A percentile compares a stretch with the other conserved stretches of the same genome.
Evolutionary conservation across 1,284 basidiomycete genomes (phyloP).

Genomic region (Fistulina hepatica): DNA sequence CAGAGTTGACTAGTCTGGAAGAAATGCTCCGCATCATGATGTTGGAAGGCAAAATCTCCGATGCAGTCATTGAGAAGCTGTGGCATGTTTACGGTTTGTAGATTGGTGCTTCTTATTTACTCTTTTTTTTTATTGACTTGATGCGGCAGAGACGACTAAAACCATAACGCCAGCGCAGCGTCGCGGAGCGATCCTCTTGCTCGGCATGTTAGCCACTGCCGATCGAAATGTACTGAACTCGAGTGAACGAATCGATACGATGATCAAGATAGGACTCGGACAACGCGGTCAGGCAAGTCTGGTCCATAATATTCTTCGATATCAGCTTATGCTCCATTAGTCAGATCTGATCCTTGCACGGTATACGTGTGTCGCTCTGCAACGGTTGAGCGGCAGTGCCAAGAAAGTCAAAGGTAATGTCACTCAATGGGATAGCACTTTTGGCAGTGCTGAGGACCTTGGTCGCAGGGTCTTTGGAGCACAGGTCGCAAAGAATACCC

Average conservation of each 20-base stretch:
- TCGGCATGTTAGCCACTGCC: constrained; percentile 92
- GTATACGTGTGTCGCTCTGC: constrained; percentile 90
- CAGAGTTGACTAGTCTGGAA: constrained; percentile 92
- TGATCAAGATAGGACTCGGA: constrained; percentile 87
- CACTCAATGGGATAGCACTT: background rate
- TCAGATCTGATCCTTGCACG: constrained; percentile 81
- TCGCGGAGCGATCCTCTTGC: constrained; percentile 86
- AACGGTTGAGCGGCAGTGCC: constrained; percentile 85
- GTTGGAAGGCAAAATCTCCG: constrained; percentile 72
- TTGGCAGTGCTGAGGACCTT: background rate
- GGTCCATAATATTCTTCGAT: background rate
- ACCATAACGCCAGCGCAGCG: constrained; percentile 75
- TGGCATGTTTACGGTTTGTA: constrained; percentile 91
- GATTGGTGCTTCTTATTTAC: background rate
- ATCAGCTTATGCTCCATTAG: constrained; percentile 29
- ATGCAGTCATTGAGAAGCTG: constrained; percentile 80
- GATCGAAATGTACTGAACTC: constrained; percentile 76
- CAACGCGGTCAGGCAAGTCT: constrained; percentile 61
- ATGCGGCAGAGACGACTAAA: constrained; percentile 50
- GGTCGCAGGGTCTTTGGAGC: constrained; percentile 76
- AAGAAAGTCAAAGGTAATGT: constrained; percentile 89
- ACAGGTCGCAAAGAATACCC: constrained; percentile 79
- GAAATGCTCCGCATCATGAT: constrained; percentile 96
- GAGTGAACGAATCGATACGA: constrained; percentile 76
- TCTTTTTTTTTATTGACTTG: background rate